A percentile compares a stretch with the other conserved stretches of the same genome.
These are phyloP conservation scores for Metarhizium album DNA, from an alignment of 2,329 filamentous ascomycete genomes.

Conservation along the genomic window DNA sequence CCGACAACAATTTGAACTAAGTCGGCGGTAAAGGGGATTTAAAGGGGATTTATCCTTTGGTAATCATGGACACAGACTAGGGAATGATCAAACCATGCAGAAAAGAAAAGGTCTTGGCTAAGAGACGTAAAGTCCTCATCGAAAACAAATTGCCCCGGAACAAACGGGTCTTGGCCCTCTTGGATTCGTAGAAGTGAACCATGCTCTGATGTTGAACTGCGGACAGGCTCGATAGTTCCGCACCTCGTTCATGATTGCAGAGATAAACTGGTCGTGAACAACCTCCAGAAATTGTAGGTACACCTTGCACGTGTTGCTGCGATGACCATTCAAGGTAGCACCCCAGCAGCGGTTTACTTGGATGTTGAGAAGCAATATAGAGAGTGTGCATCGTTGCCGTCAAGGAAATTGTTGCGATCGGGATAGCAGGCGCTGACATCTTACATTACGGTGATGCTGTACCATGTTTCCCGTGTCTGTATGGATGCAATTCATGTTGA, in stretches of 20 bases:
- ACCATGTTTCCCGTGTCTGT: constrained; percentile 24
- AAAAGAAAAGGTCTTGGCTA: background rate
- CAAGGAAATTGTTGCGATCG: constrained; percentile 19
- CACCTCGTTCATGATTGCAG: background rate
- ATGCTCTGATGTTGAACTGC: background rate
- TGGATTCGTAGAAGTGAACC: background rate
- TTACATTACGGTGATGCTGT: constrained; percentile 33
- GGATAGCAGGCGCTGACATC: constrained; percentile 40
- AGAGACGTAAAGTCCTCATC: constrained; percentile 38
- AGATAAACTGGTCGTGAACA: constrained; percentile 13
- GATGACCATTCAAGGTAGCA: constrained; percentile 23
- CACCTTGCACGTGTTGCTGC: constrained; percentile 23
- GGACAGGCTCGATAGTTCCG: background rate
- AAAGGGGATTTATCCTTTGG: background rate
- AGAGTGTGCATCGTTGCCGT: constrained; percentile 8
- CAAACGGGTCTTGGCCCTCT: constrained; percentile 31
- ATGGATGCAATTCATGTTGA: constrained; percentile 28
- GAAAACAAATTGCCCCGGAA: constrained; percentile 44
- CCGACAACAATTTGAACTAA: constrained; percentile 1
- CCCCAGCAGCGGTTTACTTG: constrained; percentile 43
- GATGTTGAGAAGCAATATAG: constrained; percentile 33
- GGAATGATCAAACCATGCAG: background rate
- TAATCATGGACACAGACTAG: background rate
- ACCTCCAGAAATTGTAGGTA: constrained; percentile 16
- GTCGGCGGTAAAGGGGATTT: background rate